Evolutionary conservation across 169 alveolate genomes (phyloP).

Genomic region (Cryptosporidium sp.): DNA sequence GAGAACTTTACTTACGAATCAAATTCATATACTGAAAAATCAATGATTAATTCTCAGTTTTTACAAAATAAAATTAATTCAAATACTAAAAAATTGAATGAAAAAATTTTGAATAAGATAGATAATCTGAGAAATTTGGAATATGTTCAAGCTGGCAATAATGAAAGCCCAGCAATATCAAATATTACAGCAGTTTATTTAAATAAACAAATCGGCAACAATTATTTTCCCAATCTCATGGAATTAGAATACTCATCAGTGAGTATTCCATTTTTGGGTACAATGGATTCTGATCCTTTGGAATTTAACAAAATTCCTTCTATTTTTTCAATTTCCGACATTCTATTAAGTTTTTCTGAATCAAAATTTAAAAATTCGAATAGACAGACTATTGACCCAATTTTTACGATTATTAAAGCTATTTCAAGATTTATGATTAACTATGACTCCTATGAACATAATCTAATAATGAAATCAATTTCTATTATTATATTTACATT

Average conservation of each 20-base stretch:
- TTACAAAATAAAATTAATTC: not conserved
- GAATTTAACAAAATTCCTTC: constrained; percentile 34
- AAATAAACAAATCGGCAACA: not conserved
- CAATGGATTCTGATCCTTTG: constrained; percentile 56
- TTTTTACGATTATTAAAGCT: not conserved
- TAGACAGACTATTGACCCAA: constrained; percentile 30
- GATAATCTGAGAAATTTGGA: not conserved
- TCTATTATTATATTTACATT: constrained; percentile 5
- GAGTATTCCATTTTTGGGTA: constrained; percentile 38
- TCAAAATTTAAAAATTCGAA: not conserved
- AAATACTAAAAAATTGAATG: not conserved
- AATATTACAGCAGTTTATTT: constrained; percentile 10
- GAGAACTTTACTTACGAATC: not conserved
- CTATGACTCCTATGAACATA: not conserved
- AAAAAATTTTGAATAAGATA: not conserved
- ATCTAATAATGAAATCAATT: constrained; percentile 12
- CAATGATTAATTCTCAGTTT: not conserved
- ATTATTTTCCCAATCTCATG: not conserved
- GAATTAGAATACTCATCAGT: constrained; percentile 1
- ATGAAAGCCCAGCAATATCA: constrained; percentile 16
- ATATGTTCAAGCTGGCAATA: not conserved
- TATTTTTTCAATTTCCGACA: constrained; percentile 27
- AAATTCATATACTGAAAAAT: not conserved
- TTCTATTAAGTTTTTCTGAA: constrained; percentile 2
- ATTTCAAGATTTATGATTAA: not conserved